Base-by-base conservation (phyloP, 345 rosid genomes). In the Zanthoxylum bungeanum region DNA sequence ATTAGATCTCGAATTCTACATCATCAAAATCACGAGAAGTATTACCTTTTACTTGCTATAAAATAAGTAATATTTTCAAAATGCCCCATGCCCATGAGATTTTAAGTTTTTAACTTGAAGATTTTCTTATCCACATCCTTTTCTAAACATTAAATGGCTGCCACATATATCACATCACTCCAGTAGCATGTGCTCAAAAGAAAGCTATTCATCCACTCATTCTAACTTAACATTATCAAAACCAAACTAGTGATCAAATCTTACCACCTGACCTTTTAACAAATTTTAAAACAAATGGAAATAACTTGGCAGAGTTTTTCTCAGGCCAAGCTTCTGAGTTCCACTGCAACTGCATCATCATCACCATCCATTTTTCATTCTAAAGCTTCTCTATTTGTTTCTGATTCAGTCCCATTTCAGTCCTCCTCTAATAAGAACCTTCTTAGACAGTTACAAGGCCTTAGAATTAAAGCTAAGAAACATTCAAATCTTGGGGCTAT, bases 71-170 rank as follows among this genome's bases (percentile, higher is more conserved):
- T n/a, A n/a, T n/a, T n/a, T n/a, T n/a, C n/a, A n/a, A n/a, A n/a
- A n/a, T n/a, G n/a, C n/a, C n/a, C n/a, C n/a, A n/a, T n/a, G 49
- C 49, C 49, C 49, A 4, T 44, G 19, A 44, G 1, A 19, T 3
- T 42, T 42, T 42, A 3, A 44, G 1, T 17, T 3, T 42, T 42
- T 42, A 3, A 42, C 17, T 42, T 3, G 47, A 42, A 39, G 58
- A 65, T 58, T 30, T 69, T 42, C 65, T 62, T 83, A 79, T 83
- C 87, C 83, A 69, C 53, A 77, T 79, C 65, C 39, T 31, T 62
- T 63, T 72, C 69, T 22, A n/a, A 42, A 69, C 83, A 78, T 28
- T 79, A 77, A 81, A 82, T 85, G 72, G 59, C 31, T 70, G 83
- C 96, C 96, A 84, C 89, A 78, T 66, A 50, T 70, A 7, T n/a